Evolutionary conservation across 345 rosid species (phyloP), one percentile per base, ranked within the genome.

Genomic region (Excoecaria agallocha): DNA sequence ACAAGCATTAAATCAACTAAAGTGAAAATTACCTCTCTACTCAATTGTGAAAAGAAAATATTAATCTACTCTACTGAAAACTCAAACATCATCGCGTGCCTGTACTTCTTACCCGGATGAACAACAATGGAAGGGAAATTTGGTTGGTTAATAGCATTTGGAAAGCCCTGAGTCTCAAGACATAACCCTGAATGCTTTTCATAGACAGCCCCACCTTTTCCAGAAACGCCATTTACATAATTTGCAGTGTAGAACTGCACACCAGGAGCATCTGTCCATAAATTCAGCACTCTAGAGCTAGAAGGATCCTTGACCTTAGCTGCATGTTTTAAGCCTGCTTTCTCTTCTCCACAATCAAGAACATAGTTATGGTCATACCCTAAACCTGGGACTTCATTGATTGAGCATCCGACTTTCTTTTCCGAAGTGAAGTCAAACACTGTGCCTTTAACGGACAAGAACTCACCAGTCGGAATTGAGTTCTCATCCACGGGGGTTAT

Each of bases 151-250:
- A 94, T 82, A 60, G 96, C 90, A 71, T 92, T 94, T 0, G 96
- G 96, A 70, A 85, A 94, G n/a, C 98, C 97, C 39, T 88, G 97
- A 0, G 96, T 91, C 91, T 94, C 96, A 83, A 92, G 81, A 85
- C 97, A 94, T 46, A 88, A 80, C 17, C 93, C 97, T 0, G 94
- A 76, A 70, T 94, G 97, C 82, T 91, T 91, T 72, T 82, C 89
- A n/a, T 92, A 90, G 48, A 80, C 87, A 25, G 89, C 93, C 56
- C 84, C 85, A 8, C 88, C 88, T 81, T 90, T 94, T 45, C 96
- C 96, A 12, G 61, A 78, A 58, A 90, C 84, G 41, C 93, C 94
- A 39, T 84, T 78, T 68, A 91, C 96, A 65, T 91, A 89, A 85
- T 94, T 94, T 22, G 81, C 92, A 0, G 94, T 88, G 80, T 90